A percentile compares a stretch with the other conserved stretches of the same genome.
Evolutionary conservation across 2,329 filamentous ascomycete genomes (phyloP).

Genomic region (Sporothrix variecibatus): DNA sequence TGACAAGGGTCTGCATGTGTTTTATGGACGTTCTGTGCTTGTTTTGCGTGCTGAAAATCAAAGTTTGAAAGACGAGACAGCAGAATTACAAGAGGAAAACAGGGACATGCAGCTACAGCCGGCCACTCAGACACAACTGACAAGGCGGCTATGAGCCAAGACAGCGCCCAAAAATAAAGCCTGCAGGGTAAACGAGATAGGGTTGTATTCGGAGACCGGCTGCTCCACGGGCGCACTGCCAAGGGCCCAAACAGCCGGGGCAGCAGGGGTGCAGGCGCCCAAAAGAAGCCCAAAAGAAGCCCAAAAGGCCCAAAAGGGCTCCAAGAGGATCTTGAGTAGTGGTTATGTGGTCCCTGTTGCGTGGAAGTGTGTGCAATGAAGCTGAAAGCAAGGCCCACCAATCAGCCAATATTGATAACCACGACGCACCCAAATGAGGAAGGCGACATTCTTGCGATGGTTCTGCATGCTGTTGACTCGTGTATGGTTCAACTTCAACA

Average conservation of each 20-base stretch:
- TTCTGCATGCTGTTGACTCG: neutral
- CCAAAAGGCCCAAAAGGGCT: neutral
- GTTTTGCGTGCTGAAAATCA: neutral
- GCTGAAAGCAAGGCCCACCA: constrained; percentile 3
- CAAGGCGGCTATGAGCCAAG: neutral
- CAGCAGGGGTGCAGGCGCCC: neutral
- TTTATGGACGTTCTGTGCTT: neutral
- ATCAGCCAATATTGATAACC: neutral
- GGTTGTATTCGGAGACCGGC: constrained; percentile 18
- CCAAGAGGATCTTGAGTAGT: neutral
- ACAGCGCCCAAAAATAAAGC: neutral
- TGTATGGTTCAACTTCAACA: neutral
- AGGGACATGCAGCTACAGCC: neutral
- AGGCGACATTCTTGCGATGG: neutral
- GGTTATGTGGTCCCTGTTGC: neutral
- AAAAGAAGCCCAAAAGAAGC: neutral
- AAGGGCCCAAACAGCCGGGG: neutral
- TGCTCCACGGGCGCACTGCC: neutral
- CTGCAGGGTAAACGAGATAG: neutral
- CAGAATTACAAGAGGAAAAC: neutral
- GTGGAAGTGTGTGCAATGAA: neutral
- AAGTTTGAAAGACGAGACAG: neutral
- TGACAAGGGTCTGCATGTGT: neutral
- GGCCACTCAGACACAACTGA: neutral
- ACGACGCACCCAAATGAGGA: neutral